A percentile compares a stretch with the other conserved stretches of the same genome.
Conservation (phyloP, 2,329 filamentous ascomycete genomes). For the Phoma sp. region DNA sequence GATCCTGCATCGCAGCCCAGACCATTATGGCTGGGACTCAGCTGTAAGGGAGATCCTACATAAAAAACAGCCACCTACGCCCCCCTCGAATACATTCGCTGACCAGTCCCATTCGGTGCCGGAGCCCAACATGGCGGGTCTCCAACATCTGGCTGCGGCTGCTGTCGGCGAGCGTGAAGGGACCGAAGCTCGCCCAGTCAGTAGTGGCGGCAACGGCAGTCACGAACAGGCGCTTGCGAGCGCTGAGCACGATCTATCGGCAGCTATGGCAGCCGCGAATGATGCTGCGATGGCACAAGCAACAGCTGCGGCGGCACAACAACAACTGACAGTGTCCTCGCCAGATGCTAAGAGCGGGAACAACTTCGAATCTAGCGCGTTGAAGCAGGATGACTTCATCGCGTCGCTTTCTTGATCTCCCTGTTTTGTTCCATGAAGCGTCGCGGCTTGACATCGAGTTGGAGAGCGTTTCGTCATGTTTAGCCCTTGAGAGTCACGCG, state of each 20-base stretch:
- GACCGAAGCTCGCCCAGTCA: conserved; percentile 33
- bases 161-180: conserved; percentile 47
- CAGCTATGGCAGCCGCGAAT: conserved; percentile 46
- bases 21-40: conserved; percentile 44
- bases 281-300: conserved; percentile 45
- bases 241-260: conserved; percentile 43
- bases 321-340: conserved; percentile 31
- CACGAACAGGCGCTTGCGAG: conserved; percentile 23
- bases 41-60: conserved; percentile 42
- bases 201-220: conserved; percentile 32
- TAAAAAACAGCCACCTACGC: conserved; percentile 35
- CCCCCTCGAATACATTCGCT: conserved; percentile 19
- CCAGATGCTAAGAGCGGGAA: conserved; percentile 23
- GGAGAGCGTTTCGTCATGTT: too few species aligned
- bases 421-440: neutral
- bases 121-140: conserved; percentile 46
- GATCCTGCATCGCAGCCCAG: conserved; percentile 38
- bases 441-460: too few species aligned
- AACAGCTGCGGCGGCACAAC: conserved; percentile 43
- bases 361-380: conserved; percentile 20
- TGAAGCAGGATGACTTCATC: conserved; percentile 19
- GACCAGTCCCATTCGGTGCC: conserved; percentile 35
- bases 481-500: too few species aligned
- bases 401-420: conserved; percentile 12
- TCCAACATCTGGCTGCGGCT: conserved; percentile 48